These are phyloP conservation scores for Daldinia eschscholtzii DNA, from an alignment of 2,329 filamentous ascomycete genomes.

Conservation along the genomic window DNA sequence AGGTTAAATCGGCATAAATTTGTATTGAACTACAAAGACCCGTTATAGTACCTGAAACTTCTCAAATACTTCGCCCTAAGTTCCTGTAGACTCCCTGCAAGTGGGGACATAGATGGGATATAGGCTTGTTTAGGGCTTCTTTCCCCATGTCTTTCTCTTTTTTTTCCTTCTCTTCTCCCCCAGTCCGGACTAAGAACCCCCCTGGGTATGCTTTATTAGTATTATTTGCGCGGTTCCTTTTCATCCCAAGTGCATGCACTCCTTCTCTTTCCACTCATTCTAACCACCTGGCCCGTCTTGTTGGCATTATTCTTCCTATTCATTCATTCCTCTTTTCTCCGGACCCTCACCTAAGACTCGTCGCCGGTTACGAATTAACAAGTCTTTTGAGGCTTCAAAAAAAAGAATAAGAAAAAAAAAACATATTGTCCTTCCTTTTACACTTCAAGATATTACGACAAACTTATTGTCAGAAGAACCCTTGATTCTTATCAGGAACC, in stretches of 20 bases:
- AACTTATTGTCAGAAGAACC: slow-evolving; percentile 39
- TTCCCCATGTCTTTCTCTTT: slow-evolving; percentile 34
- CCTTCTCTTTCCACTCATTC: slow-evolving; percentile 43
- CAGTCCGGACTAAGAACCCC: slow-evolving; percentile 12
- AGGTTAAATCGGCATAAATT: neutral
- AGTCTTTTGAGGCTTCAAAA: slow-evolving; percentile 43
- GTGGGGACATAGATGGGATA: slow-evolving; percentile 28
- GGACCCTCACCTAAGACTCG: slow-evolving; percentile 38
- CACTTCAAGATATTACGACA: slow-evolving; percentile 30
- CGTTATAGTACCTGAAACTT: slow-evolving; percentile 34
- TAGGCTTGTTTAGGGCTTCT: slow-evolving; percentile 30
- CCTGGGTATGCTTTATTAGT: slow-evolving; percentile 42
- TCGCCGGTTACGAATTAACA: slow-evolving; percentile 49
- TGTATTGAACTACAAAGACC: neutral
- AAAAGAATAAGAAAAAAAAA: too few species aligned
- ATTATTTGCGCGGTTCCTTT: slow-evolving; percentile 40
- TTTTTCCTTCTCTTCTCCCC: slow-evolving; percentile 12
- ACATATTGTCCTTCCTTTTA: slow-evolving; percentile 47
- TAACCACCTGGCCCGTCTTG: slow-evolving; percentile 39
- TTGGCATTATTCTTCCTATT: slow-evolving; percentile 47
- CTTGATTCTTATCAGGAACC: slow-evolving; percentile 49
- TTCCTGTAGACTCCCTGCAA: slow-evolving; percentile 26
- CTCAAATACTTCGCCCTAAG: slow-evolving; percentile 22
- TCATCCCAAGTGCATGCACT: slow-evolving; percentile 42
- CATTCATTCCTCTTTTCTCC: slow-evolving; percentile 43